Percentiles rank a stretch among this genome's conserved stretches.
Conservation (phyloP, 306 rosid species). For the Dalbergia cochinchinensis region DNA sequence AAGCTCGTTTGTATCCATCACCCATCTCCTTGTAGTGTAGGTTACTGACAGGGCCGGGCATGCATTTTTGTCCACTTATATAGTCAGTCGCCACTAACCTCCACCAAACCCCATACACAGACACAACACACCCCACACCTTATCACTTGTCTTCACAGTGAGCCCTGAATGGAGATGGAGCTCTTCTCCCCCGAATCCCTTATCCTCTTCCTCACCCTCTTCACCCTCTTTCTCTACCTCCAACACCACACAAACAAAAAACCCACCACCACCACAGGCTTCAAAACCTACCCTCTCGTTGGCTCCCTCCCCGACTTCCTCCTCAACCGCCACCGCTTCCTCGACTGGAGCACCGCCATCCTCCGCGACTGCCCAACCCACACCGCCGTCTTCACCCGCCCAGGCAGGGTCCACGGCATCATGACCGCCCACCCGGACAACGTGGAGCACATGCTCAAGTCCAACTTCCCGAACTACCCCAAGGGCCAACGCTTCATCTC, state of each 20-base stretch:
- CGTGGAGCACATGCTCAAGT: constrained; percentile 71
- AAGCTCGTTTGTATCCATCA: too few relatives aligned
- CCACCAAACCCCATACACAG: not conserved
- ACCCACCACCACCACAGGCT: constrained; percentile 46
- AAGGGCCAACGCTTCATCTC: constrained; percentile 60
- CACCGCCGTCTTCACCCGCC: constrained; percentile 59
- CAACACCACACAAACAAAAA: not conserved
- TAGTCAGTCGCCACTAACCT: not conserved
- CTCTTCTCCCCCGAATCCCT: constrained; percentile 3
- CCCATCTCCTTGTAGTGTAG: too few relatives aligned
- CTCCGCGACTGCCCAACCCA: constrained; percentile 55
- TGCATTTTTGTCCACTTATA: too few relatives aligned
- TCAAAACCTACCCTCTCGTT: constrained; percentile 59
- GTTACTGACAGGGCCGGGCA: too few relatives aligned
- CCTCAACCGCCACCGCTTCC: constrained; percentile 64
- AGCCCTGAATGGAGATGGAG: constrained; percentile 14
- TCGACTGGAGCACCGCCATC: constrained; percentile 66
- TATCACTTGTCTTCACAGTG: not conserved
- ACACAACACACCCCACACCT: not conserved
- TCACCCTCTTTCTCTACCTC: constrained; percentile 37
- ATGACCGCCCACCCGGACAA: constrained; percentile 68
- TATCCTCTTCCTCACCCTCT: constrained; percentile 28
- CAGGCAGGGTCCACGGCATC: constrained; percentile 50
- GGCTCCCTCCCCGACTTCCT: constrained; percentile 66
- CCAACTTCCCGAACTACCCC: constrained; percentile 76